A percentile compares a stretch with the other conserved stretches of the same genome.
Conservation (phyloP, 2,329 filamentous ascomycete species). For the Cercospora citrullina region DNA sequence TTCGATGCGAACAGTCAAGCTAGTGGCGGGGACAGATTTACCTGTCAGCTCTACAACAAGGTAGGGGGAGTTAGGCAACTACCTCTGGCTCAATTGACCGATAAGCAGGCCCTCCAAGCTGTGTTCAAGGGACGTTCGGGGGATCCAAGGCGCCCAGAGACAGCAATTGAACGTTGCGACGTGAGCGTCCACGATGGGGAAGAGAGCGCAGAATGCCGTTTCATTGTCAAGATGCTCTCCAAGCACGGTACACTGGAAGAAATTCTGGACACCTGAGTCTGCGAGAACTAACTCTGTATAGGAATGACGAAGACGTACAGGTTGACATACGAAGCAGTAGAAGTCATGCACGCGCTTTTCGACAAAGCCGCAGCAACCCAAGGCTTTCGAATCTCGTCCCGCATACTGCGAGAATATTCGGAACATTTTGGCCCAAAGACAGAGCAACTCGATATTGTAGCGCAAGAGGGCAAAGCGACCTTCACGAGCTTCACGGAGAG, state of each 20-base stretch:
- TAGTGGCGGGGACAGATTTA: constrained; percentile 56
- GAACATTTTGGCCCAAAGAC: constrained; percentile 80
- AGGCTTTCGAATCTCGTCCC: constrained; percentile 70
- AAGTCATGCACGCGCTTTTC: constrained; percentile 77
- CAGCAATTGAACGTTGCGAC: constrained; percentile 71
- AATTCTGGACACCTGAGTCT: not conserved
- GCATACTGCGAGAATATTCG: constrained; percentile 70
- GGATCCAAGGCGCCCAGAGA: constrained; percentile 66
- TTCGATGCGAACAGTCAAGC: constrained; percentile 47
- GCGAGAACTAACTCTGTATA: constrained; percentile 35
- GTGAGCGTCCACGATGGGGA: constrained; percentile 71
- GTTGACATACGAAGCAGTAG: constrained; percentile 70
- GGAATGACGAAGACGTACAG: constrained; percentile 76
- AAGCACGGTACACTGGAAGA: constrained; percentile 59
- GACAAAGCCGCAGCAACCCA: constrained; percentile 65
- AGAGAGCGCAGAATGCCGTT: constrained; percentile 66
- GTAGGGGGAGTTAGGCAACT: constrained; percentile 42
- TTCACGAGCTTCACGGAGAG: constrained; percentile 84
- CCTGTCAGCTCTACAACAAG: constrained; percentile 72
- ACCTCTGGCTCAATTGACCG: not conserved
- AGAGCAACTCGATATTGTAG: constrained; percentile 76
- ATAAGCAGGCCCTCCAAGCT: constrained; percentile 57
- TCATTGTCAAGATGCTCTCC: constrained; percentile 72
- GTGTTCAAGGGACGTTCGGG: constrained; percentile 69
- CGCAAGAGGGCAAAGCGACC: constrained; percentile 66